A percentile compares a stretch with the other conserved stretches of the same genome.
phyloP scores from a whole-genome alignment of 2,329 filamentous ascomycete species.

The Apiospora phragmitis region DNA sequence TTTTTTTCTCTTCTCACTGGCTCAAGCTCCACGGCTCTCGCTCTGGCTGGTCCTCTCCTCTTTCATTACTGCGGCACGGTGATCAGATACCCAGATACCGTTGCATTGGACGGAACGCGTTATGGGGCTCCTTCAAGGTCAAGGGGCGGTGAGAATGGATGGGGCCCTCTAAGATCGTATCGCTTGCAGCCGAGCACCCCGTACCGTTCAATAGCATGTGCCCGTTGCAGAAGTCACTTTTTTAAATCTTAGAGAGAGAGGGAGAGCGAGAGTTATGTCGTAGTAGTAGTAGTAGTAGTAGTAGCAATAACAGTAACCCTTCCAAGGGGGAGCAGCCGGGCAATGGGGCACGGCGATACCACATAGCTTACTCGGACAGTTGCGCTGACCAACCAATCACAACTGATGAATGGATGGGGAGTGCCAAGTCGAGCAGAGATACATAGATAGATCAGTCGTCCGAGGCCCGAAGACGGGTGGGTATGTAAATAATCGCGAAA shows the following conservation, averaged over 20 bases:
- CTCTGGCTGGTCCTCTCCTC: too few species aligned
- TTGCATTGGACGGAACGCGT: background rate
- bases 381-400: background rate
- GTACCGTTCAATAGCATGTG: background rate
- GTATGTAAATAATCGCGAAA: background rate
- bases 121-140: background rate
- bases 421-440: background rate
- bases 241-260: background rate
- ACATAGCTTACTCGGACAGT: background rate
- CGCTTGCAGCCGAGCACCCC: background rate
- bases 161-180: background rate
- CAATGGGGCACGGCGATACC: background rate
- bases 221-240: background rate
- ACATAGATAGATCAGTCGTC: background rate
- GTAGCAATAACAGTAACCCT: background rate
- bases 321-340: background rate
- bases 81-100: conserved; percentile 5
- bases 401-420: background rate
- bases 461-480: background rate
- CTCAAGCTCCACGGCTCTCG: too few species aligned
- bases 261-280: background rate
- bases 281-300: background rate
- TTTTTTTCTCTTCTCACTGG: background rate
- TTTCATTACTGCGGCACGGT: background rate
- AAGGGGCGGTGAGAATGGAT: conserved; percentile 1